Evolutionary conservation across 2,329 filamentous ascomycete species (phyloP).

Genomic region (Aspergillus sp.): DNA sequence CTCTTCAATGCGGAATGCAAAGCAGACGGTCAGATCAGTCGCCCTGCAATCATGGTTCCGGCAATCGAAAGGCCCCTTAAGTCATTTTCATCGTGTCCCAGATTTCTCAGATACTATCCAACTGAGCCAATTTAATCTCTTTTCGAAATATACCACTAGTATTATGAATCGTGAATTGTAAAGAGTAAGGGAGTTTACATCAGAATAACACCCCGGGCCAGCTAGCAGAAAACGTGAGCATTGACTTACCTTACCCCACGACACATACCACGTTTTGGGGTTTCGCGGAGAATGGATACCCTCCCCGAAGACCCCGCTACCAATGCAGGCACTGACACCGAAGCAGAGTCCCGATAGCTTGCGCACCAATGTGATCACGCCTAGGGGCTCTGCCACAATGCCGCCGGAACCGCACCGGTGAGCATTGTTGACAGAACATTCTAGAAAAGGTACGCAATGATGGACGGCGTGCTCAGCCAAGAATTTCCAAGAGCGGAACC

Average conservation of each 20-base stretch:
- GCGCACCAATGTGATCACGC: slow-evolving; percentile 1
- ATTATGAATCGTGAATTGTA: too few relatives aligned
- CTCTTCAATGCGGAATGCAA: background rate
- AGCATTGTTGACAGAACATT: slow-evolving; percentile 27
- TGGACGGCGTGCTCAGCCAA: slow-evolving; percentile 25
- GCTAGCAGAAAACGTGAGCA: slow-evolving; percentile 22
- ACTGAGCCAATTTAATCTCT: too few relatives aligned
- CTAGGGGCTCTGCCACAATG: slow-evolving; percentile 22
- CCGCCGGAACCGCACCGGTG: slow-evolving; percentile 31
- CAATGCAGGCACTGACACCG: background rate
- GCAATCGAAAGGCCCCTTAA: too few relatives aligned
- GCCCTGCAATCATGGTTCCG: background rate
- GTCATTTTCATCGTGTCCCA: too few relatives aligned
- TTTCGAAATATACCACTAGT: too few relatives aligned
- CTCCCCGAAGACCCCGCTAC: background rate
- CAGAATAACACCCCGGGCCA: slow-evolving; percentile 28
- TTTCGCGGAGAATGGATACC: background rate
- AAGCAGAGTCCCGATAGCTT: background rate
- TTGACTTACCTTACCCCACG: background rate
- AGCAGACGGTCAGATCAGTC: background rate
- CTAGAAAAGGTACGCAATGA: slow-evolving; percentile 18
- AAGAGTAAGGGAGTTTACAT: background rate
- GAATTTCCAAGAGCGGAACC: slow-evolving; percentile 29
- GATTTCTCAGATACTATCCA: too few relatives aligned
- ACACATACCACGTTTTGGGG: background rate